Evolutionary conservation across 352 stramenopile species (phyloP), one percentile per base, ranked within the genome.

Genomic region (Pythium myriotylum): DNA sequence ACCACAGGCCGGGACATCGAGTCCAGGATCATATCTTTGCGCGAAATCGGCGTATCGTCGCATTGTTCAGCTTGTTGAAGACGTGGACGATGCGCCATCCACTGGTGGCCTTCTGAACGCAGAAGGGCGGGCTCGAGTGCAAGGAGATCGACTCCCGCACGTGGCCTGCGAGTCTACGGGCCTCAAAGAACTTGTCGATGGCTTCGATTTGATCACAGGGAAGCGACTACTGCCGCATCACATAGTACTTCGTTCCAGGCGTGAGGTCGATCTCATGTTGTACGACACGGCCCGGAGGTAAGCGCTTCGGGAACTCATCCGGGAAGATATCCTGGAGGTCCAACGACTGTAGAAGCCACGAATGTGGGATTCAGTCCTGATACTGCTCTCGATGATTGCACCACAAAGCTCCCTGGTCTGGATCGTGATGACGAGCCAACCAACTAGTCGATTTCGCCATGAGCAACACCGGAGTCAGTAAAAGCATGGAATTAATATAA

Each of bases 191-290:
- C 26, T 39, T 29, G 26, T 68, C 49, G 42, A 72, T 65, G 10
- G 32, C 22, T 12, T 64, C 46, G 26, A 59, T 29, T 46, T 69
- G 62, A 6, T 65, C 54, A n/a, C 22, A 2, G 3, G 62, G 62
- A 47, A 66, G 43, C 23, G 62, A 33, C 55, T 32, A 70, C 56
- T 66, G 62, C 17, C 55, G 29, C 17, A 47, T 54, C 17, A 50
- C 43, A 22, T n/a, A 53, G 19, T 62, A 71, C 12, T 43, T 47
- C 16, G 56, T 22, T 7, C 57, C 37, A 8, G 45, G 45, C 23
- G 42, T 51, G 5, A 72, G 48, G 17, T 72, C 33, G 48, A 63
- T 72, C 40, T 72, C 65, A 37, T 72, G 65, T 4, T 51, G 29
- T 32, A 65, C 27, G 23, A 42, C 40, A 29, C 47, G 33, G 16